phyloP scores from a whole-genome alignment of 140 eudicot genomes.

The Bidens hawaiensis region DNA sequence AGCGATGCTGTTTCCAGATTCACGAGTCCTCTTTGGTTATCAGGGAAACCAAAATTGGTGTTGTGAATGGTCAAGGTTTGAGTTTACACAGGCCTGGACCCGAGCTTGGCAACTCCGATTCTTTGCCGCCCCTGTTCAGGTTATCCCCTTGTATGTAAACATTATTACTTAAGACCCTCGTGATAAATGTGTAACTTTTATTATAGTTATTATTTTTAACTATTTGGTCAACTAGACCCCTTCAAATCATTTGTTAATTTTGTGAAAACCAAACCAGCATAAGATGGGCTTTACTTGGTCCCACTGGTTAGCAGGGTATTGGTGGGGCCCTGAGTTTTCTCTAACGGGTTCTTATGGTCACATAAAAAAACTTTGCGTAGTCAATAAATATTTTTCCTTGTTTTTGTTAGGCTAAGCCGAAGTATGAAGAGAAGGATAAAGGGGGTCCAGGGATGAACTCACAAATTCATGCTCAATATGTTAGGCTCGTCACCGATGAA shows the following conservation, averaged over 20 bases:
- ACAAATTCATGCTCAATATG: slow-evolving; percentile 36
- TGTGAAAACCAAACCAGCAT: background rate
- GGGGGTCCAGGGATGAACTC: slow-evolving; percentile 58
- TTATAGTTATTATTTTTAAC: background rate
- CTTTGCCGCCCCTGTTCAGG: slow-evolving; percentile 42
- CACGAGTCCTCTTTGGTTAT: slow-evolving; percentile 23
- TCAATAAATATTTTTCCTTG: background rate
- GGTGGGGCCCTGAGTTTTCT: background rate
- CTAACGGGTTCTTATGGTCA: background rate
- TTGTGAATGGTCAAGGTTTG: slow-evolving; percentile 13
- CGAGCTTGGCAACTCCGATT: slow-evolving; percentile 26
- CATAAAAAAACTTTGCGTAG: background rate
- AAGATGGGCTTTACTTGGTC: background rate
- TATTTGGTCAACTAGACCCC: background rate
- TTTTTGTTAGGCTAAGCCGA: slow-evolving; percentile 30
- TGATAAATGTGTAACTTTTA: background rate
- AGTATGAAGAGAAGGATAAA: slow-evolving; percentile 44
- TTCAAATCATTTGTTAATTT: slow-evolving; percentile 8
- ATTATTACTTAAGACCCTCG: background rate
- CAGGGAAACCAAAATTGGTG: slow-evolving; percentile 7
- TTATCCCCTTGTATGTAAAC: slow-evolving; percentile 16
- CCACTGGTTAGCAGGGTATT: background rate
- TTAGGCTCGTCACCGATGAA: slow-evolving; percentile 71
- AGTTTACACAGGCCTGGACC: slow-evolving; percentile 12
- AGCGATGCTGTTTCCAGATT: slow-evolving; percentile 33